A percentile compares a stretch with the other conserved stretches of the same genome.
Evolutionary conservation across 768 basidiomycete genomes (phyloP).

Genomic region (Boletales sp.): DNA sequence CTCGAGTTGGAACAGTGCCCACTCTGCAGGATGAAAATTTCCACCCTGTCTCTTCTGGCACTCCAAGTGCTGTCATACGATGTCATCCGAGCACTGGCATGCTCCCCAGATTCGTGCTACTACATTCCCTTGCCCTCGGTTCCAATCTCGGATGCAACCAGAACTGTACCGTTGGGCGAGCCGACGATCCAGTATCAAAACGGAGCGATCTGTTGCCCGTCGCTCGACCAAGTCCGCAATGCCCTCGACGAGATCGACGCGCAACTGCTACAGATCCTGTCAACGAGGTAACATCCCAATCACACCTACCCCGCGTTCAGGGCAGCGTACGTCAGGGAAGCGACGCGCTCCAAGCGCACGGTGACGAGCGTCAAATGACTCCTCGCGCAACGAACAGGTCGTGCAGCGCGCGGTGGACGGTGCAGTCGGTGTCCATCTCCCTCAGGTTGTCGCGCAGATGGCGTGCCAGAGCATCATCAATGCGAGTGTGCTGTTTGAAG

Average conservation of each 20-base stretch:
- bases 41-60: not conserved
- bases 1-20: too few species aligned
- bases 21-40: slow-evolving; percentile 1
- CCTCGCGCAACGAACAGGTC: slow-evolving; percentile 15
- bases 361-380: slow-evolving; percentile 7
- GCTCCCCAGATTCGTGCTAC: slow-evolving; percentile 15
- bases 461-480: slow-evolving; percentile 19
- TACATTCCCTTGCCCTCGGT: slow-evolving; percentile 9
- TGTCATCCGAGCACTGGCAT: not conserved
- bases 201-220: slow-evolving; percentile 25
- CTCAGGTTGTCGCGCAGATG: slow-evolving; percentile 20
- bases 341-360: slow-evolving; percentile 24
- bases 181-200: slow-evolving; percentile 15
- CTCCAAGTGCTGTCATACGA: not conserved
- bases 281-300: slow-evolving; percentile 9
- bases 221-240: slow-evolving; percentile 15
- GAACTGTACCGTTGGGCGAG: slow-evolving; percentile 22
- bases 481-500: slow-evolving; percentile 21
- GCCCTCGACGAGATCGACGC: slow-evolving; percentile 18
- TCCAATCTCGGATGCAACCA: slow-evolving; percentile 13
- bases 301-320: not conserved
- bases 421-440: slow-evolving; percentile 17
- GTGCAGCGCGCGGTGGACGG: slow-evolving; percentile 17
- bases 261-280: slow-evolving; percentile 17
- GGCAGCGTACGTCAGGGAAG: slow-evolving; percentile 22